Base-by-base conservation (phyloP, 2,329 filamentous ascomycete species). In the Dactylellina drechsleri region DNA sequence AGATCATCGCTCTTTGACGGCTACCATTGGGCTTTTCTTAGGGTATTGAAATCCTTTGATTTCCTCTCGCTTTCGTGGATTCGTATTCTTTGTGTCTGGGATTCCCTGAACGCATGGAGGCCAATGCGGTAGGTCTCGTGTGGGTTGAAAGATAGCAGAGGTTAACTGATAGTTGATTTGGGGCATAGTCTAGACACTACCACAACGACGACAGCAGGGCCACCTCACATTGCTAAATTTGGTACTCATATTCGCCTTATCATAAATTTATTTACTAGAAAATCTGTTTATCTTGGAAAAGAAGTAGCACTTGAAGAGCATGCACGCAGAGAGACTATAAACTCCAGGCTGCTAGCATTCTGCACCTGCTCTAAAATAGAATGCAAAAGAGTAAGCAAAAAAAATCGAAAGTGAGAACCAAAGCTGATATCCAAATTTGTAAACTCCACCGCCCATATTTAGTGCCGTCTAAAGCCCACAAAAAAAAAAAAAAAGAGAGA, bases 401-500 rank as follows among this genome's bases (percentile, higher is more conserved):
- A 53, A 71, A 49, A 41, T 52, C 47, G 26, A 62, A 58, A 71
- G 26, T 28, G 12, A 59, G 47, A 65, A 7, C 49, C 57, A 18
- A 36, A 62, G 15, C 4, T 70, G 47, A 56, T 56, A 62, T 59
- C 58, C 15, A 62, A 36, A 61, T 13, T 16, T 40, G 16, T 16
- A 50, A 52, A 71, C 66, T 71, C 66, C 66, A 45, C 66, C 66
- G 28, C 58, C 56, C 50, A 36, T 40, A 62, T 58, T 58, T 61
- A 70, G 52, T 56, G 52, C 12, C 59, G 65, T 71, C 66, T 71
- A 71, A 71, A 62, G 40, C 66, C 66, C 57, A 49, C 52, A 68
- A 20, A 16, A 56, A 54, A 57, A 62, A 41, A 47, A 56, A 45
- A 31, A 6, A 28, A 59, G n/a, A n/a, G n/a, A 15, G 23, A 28